Conservation (phyloP, 2,329 filamentous ascomycete species). For the Apiospora malaysiana region DNA sequence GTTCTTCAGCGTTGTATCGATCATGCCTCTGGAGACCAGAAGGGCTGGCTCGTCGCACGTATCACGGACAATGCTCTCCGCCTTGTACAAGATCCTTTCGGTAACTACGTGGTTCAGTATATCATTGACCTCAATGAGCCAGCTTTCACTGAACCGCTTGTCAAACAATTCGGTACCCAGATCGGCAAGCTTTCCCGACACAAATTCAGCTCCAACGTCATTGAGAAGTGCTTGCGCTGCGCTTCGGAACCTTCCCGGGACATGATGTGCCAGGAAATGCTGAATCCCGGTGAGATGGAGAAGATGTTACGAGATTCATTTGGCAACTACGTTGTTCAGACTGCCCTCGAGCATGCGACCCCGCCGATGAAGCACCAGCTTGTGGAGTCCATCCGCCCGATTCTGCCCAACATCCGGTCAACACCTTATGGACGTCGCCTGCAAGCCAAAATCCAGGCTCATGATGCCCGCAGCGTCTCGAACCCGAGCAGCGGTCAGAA, state of each 20-base stretch:
- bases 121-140: slow-evolving; percentile 93
- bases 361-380: slow-evolving; percentile 74
- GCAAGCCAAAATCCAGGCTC: slow-evolving; percentile 79
- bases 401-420: slow-evolving; percentile 82
- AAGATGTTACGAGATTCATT: slow-evolving; percentile 89
- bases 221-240: slow-evolving; percentile 94
- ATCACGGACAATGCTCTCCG: slow-evolving; percentile 89
- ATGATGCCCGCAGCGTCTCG: slow-evolving; percentile 47
- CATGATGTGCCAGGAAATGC: slow-evolving; percentile 84
- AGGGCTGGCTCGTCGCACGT: slow-evolving; percentile 80
- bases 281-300: slow-evolving; percentile 77
- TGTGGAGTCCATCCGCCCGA: slow-evolving; percentile 83
- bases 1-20: slow-evolving; percentile 98
- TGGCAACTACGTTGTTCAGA: slow-evolving; percentile 98
- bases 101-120: slow-evolving; percentile 99
- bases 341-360: slow-evolving; percentile 85
- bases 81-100: slow-evolving; percentile 94
- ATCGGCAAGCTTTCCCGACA: slow-evolving; percentile 82
- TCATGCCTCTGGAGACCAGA: slow-evolving; percentile 89
- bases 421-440: slow-evolving; percentile 96
- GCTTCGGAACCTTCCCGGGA: slow-evolving; percentile 77
- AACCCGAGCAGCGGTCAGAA: slow-evolving; percentile 55
- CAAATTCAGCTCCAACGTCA: slow-evolving; percentile 99
- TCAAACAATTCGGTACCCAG: slow-evolving; percentile 76
- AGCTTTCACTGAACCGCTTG: slow-evolving; percentile 86